Percentiles rank a stretch among this genome's conserved stretches.
phyloP scores from a whole-genome alignment of 345 rosid genomes.

The Eutrema yunnanense region DNA sequence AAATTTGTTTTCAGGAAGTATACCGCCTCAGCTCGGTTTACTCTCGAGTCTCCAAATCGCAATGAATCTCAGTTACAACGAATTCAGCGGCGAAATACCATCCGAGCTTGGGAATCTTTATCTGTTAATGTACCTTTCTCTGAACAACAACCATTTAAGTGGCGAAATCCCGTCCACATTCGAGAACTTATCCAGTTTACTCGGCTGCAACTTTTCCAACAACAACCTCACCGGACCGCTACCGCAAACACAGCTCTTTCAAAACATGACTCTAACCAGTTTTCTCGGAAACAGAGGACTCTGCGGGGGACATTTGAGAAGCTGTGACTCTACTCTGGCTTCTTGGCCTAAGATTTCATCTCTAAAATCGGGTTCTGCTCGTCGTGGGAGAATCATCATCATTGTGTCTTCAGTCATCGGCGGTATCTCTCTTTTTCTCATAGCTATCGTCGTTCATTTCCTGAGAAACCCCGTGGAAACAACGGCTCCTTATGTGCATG shows the following conservation, averaged over 20 bases:
- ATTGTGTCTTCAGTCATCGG: conserved; percentile 57
- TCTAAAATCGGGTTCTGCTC: conserved; percentile 11
- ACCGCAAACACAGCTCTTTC: conserved; percentile 51
- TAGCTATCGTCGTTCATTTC: conserved; percentile 52
- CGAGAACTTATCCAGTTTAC: conserved; percentile 59
- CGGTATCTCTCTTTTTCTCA: conserved; percentile 70
- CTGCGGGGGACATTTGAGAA: conserved; percentile 61
- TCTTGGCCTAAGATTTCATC: conserved; percentile 31
- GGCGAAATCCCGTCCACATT: conserved; percentile 73
- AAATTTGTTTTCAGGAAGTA: conserved; percentile 64
- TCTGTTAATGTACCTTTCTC: conserved; percentile 56
- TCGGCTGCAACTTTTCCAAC: conserved; percentile 87
- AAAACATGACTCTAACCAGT: conserved; percentile 53
- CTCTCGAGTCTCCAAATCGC: conserved; percentile 91
- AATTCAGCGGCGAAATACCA: conserved; percentile 67
- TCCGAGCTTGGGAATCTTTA: conserved; percentile 68
- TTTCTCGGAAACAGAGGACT: conserved; percentile 71
- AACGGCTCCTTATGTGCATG: conserved; percentile 38
- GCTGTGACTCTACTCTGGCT: conserved; percentile 45
- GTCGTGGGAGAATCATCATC: conserved; percentile 53
- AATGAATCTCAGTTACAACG: conserved; percentile 80
- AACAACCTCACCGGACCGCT: conserved; percentile 71
- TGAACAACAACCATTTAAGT: conserved; percentile 70
- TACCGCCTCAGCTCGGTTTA: conserved; percentile 69
- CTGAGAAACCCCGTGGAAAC: conserved; percentile 45